A percentile compares a stretch with the other conserved stretches of the same genome.
phyloP scores from a whole-genome alignment of 148 eudicot species.

The Persicaria tinctoria region DNA sequence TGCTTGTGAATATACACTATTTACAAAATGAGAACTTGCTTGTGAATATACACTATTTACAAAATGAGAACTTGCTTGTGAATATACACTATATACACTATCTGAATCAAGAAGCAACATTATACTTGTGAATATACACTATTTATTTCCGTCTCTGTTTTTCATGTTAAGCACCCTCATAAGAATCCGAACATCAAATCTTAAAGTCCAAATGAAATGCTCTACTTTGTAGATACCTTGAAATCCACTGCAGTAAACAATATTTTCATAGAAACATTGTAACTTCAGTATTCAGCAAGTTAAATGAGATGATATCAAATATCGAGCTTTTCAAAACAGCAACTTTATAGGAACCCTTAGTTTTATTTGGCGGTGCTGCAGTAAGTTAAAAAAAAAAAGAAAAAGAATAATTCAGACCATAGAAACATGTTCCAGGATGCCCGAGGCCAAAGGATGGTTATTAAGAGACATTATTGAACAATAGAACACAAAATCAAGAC shows the following conservation, averaged over 20 bases:
- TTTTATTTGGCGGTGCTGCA: slow-evolving; percentile 74
- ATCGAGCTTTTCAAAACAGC: neutral
- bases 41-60: no score
- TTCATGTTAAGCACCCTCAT: no score
- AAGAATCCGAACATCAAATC: no score
- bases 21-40: neutral
- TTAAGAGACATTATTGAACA: neutral
- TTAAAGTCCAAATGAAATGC: no score
- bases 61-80: no score
- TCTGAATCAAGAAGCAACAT: no score
- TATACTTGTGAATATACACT: no score
- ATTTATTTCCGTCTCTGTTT: no score
- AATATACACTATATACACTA: no score
- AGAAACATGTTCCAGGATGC: neutral
- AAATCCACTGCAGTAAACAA: slow-evolving; percentile 54
- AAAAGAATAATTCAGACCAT: neutral
- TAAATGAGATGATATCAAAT: neutral
- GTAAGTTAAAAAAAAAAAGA: slow-evolving; percentile 8
- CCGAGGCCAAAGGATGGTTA: neutral
- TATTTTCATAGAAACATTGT: neutral
- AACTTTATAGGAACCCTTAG: slow-evolving; percentile 39
- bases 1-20: neutral
- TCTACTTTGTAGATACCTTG: slow-evolving; percentile 88
- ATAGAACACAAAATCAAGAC: neutral
- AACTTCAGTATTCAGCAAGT: neutral